Evolutionary conservation across 495 filamentous ascomycete genomes (phyloP), one percentile per base, ranked within the genome.

Genomic region (Monascus purpureus): DNA sequence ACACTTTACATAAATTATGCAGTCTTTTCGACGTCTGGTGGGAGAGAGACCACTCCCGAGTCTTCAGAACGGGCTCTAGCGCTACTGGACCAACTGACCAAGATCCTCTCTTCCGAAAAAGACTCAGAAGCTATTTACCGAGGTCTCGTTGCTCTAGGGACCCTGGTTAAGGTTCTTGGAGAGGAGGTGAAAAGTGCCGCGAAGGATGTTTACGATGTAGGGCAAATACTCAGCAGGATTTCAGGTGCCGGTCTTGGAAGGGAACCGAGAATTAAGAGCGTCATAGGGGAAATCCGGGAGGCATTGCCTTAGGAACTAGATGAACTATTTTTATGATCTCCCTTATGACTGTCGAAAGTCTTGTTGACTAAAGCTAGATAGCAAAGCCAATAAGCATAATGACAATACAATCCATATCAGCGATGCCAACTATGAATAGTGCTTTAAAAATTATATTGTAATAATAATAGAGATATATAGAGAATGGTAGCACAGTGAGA

Each of bases 1-100:
- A 92, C 92, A 6, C 63, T 84, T 0, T 77, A 77, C 42, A 77
- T 96, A 47, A 96, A 99, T 57, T 85, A 80, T 55, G 71, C 80
- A 2, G 78, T 81, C 13, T 67, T 77, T 18, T 50, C 74, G 9
- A 65, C 67, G 3, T 52, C 53, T 0, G 47, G 57, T 5, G 52
- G 43, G 20, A 46, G 53, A 27, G 46, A 36, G 13, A 36, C 43
- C 0, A 38, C 49, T 1, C 49, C 58, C 8, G 59, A 64, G 33
- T 67, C 68, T 4, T 58, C 67, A 1, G 72, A 82, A 33, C 59
- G 61, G 9, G 75, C 65, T 3, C 41, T 81, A 22, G 57, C 63
- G 8, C 58, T 83, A 8, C 57, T 83, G 2, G 73, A 75, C 15
- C 67, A 77, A 18, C 53, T 93, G 2, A 65, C 59, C 14, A 60